phyloP scores from a whole-genome alignment of 164 flowering plant species.

The Umbilicus rupestris region DNA sequence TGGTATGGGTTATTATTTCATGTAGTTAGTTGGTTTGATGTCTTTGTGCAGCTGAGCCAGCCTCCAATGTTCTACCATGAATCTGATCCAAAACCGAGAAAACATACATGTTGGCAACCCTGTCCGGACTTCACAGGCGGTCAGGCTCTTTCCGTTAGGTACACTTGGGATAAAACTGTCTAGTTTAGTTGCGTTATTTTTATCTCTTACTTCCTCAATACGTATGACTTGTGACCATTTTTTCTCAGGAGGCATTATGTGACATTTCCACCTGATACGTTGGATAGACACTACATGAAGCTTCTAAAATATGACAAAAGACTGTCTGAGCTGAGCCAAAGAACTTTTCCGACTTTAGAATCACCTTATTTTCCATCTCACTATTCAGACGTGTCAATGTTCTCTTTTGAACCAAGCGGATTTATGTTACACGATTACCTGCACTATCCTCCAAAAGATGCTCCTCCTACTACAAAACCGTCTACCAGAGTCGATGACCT shows the following conservation, averaged over 20 bases:
- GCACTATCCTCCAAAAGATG: background rate
- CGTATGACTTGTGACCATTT: background rate
- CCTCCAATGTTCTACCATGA: slow-evolving; percentile 31
- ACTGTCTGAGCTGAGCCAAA: slow-evolving; percentile 20
- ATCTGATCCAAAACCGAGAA: slow-evolving; percentile 31
- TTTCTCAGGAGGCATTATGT: slow-evolving; percentile 34
- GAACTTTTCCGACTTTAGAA: slow-evolving; percentile 20
- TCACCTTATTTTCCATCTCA: slow-evolving; percentile 23
- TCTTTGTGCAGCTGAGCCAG: slow-evolving; percentile 26
- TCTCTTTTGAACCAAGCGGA: background rate
- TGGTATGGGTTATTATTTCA: background rate
- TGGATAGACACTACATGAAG: slow-evolving; percentile 33
- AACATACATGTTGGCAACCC: slow-evolving; percentile 33
- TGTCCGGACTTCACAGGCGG: slow-evolving; percentile 36
- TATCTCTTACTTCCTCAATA: background rate
- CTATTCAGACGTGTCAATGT: background rate
- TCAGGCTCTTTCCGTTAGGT: slow-evolving; percentile 32
- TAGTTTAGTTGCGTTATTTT: background rate
- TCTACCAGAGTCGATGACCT: background rate
- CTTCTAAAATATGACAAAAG: slow-evolving; percentile 26
- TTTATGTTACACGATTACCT: background rate
- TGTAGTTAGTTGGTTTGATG: background rate
- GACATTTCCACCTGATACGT: slow-evolving; percentile 30
- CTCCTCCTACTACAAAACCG: background rate
- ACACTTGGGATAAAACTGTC: background rate